Conservation (phyloP, 805 yeast genomes). For the Yarrowia keelungensis region DNA sequence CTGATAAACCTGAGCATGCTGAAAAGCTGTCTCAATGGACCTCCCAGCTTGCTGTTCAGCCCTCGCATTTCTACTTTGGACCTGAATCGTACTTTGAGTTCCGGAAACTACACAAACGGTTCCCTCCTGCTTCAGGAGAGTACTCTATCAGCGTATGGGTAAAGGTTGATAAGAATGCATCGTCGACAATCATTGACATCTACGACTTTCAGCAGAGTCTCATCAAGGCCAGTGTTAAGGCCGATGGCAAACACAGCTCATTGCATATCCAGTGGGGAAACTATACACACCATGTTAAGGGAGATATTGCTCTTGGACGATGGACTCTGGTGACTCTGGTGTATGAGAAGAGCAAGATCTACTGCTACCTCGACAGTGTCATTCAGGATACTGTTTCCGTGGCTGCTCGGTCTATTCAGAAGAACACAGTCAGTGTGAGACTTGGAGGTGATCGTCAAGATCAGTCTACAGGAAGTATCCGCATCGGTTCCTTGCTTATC, state of each 20-base stretch:
- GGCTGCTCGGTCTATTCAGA: not conserved
- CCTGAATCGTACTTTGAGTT: slow-evolving; percentile 15
- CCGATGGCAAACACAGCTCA: slow-evolving; percentile 18
- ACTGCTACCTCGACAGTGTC: slow-evolving; percentile 24
- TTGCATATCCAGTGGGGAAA: slow-evolving; percentile 32
- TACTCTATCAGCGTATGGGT: slow-evolving; percentile 31
- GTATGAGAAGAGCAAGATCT: slow-evolving; percentile 29
- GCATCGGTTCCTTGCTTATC: slow-evolving; percentile 15
- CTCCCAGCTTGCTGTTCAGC: slow-evolving; percentile 11
- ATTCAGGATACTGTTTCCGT: slow-evolving; percentile 22
- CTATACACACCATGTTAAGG: slow-evolving; percentile 18
- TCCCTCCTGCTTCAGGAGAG: slow-evolving; percentile 36
- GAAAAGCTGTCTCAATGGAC: slow-evolving; percentile 20
- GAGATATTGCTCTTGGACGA: slow-evolving; percentile 7
- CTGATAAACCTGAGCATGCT: slow-evolving; percentile 24
- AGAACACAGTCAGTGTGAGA: slow-evolving; percentile 13
- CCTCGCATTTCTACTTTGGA: slow-evolving; percentile 22
- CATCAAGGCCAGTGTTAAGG: slow-evolving; percentile 18
- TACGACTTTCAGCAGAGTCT: slow-evolving; percentile 34
- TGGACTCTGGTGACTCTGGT: slow-evolving; percentile 31
- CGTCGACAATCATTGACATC: slow-evolving; percentile 28
- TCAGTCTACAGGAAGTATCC: not conserved
- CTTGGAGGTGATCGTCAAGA: slow-evolving; percentile 25
- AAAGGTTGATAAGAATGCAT: not conserved
- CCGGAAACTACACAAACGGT: slow-evolving; percentile 19